Conservation (phyloP, 192 early-diverging fungal species). For the Backusella australiensis region DNA sequence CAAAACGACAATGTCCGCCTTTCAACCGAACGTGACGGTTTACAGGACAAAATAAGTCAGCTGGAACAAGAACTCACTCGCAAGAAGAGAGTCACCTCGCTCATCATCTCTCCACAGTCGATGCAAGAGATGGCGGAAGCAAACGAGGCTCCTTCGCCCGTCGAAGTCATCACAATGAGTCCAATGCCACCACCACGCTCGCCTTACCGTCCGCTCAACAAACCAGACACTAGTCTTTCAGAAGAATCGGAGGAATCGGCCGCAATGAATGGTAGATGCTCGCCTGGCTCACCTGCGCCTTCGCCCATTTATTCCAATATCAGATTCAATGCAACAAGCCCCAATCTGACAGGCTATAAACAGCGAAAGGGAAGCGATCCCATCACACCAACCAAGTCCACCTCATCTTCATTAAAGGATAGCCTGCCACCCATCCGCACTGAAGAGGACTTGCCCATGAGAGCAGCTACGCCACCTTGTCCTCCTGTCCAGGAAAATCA, state of each 20-base stretch:
- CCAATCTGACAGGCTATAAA: background rate
- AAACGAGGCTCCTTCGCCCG: constrained; percentile 4
- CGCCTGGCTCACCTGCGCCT: background rate
- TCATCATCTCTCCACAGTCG: constrained; percentile 16
- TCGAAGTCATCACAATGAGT: background rate
- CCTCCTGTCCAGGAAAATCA: background rate
- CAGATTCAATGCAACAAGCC: background rate
- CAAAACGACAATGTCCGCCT: constrained; percentile 59
- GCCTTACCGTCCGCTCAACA: constrained; percentile 18
- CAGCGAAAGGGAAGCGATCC: background rate
- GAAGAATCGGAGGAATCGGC: background rate
- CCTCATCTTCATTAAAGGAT: background rate
- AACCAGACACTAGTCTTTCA: background rate
- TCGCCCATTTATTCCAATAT: background rate
- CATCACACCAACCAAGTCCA: background rate
- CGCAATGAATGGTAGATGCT: background rate
- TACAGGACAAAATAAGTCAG: constrained; percentile 27
- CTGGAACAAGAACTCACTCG: constrained; percentile 16
- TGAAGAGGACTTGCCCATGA: background rate
- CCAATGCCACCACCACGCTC: constrained; percentile 29
- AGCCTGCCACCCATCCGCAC: background rate
- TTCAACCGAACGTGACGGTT: constrained; percentile 39
- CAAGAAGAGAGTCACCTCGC: constrained; percentile 11
- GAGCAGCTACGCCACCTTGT: constrained; percentile 1
- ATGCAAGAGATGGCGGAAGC: constrained; percentile 13